Evolutionary conservation across 345 rosid species (phyloP).

Genomic region (Triadica sebifera): DNA sequence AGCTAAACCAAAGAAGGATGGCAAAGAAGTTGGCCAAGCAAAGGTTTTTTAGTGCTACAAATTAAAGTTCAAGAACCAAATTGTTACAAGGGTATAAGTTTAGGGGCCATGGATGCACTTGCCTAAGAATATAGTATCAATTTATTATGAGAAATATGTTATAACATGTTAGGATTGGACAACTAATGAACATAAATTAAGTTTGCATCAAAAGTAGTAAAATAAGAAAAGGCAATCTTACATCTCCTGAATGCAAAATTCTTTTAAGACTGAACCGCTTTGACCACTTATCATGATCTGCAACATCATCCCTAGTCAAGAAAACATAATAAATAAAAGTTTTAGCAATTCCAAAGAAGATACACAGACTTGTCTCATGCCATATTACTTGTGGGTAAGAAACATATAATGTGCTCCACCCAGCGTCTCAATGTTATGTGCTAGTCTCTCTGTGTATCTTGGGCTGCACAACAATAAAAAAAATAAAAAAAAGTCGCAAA

Average conservation of each 20-base stretch:
- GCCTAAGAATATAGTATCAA: neutral
- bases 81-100: too few species aligned
- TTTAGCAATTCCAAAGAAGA: neutral
- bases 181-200: neutral
- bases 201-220: neutral
- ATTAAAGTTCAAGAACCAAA: too few species aligned
- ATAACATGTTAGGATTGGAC: neutral
- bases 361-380: neutral
- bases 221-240: slow-evolving; percentile 11
- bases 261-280: slow-evolving; percentile 45
- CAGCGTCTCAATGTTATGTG: slow-evolving; percentile 43
- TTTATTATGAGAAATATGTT: neutral
- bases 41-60: too few species aligned
- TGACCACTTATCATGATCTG: slow-evolving; percentile 67
- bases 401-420: slow-evolving; percentile 61
- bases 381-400: slow-evolving; percentile 54
- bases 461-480: slow-evolving; percentile 43
- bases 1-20: too few species aligned
- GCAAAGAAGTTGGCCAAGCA: too few species aligned
- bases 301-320: slow-evolving; percentile 59
- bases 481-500: neutral
- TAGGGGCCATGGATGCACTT: too few species aligned
- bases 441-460: slow-evolving; percentile 52
- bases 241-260: slow-evolving; percentile 58
- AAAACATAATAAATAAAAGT: slow-evolving; percentile 21